A percentile compares a stretch with the other conserved stretches of the same genome.
These are phyloP conservation scores for Cryptococcus wingfieldii DNA, from an alignment of 1,284 basidiomycete species.

Conservation along the genomic window DNA sequence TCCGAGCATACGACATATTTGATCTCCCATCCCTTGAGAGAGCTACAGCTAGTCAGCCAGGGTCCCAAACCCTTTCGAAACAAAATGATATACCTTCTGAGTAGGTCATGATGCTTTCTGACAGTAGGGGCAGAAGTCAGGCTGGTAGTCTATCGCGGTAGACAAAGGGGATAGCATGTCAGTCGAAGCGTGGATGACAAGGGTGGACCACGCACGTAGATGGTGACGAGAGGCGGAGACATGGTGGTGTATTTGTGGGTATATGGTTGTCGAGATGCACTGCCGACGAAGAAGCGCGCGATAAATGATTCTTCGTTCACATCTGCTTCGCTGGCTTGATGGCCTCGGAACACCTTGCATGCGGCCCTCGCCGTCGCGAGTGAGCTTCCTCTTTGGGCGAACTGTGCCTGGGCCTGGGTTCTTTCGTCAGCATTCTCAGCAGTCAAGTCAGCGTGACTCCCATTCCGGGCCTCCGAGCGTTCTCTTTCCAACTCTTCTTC, in stretches of 20 bases:
- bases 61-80: background rate
- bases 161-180: background rate
- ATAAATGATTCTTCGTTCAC: background rate
- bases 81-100: conserved; percentile 30
- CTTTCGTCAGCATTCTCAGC: too few relatives aligned
- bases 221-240: conserved; percentile 16
- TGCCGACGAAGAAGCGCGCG: background rate
- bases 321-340: too few relatives aligned
- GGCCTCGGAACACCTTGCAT: too few relatives aligned
- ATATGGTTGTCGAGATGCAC: background rate
- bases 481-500: background rate
- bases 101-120: conserved; percentile 40
- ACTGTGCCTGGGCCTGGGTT: too few relatives aligned
- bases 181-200: background rate
- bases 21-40: conserved; percentile 40
- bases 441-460: too few relatives aligned
- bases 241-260: conserved; percentile 1
- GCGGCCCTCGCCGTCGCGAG: too few relatives aligned
- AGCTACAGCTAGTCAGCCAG: conserved; percentile 11
- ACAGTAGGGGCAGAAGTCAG: conserved; percentile 43
- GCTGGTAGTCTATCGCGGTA: conserved; percentile 34
- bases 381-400: too few relatives aligned
- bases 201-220: conserved; percentile 11
- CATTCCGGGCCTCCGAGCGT: background rate
- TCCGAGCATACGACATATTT: conserved; percentile 35